Conservation (phyloP, 2,329 filamentous ascomycete genomes). For the Fusarium cyanostomum region DNA sequence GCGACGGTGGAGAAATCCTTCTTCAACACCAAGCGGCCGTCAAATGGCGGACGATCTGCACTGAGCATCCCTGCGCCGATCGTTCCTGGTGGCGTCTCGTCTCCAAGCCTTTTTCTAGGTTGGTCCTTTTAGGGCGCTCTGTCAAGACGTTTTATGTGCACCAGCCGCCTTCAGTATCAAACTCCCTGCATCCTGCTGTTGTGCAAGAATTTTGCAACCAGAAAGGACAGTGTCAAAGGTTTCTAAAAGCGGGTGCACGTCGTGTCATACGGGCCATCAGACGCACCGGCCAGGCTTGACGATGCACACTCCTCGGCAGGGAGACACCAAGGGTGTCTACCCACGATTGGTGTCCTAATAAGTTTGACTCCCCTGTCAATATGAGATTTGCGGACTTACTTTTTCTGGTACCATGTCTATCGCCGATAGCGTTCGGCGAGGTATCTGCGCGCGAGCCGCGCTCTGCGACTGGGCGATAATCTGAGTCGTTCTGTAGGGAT, state of each 20-base stretch:
- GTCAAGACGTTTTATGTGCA: conserved; percentile 18
- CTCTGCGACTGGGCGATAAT: conserved; percentile 2
- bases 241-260: conserved; percentile 16
- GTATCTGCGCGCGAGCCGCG: conserved; percentile 16
- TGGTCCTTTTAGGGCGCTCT: conserved; percentile 18
- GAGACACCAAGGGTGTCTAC: conserved; percentile 16
- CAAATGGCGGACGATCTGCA: conserved; percentile 41
- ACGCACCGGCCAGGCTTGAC: conserved; percentile 16
- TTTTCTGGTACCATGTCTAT: conserved; percentile 23
- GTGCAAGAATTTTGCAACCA: not conserved
- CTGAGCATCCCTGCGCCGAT: conserved; percentile 41
- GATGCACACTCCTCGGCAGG: conserved; percentile 27
- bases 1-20: conserved; percentile 24
- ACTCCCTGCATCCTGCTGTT: not conserved
- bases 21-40: conserved; percentile 29
- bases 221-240: not conserved
- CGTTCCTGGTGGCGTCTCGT: conserved; percentile 40
- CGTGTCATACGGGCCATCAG: conserved; percentile 19
- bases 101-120: conserved; percentile 29
- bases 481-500: not conserved
- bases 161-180: conserved; percentile 15
- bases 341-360: conserved; percentile 32
- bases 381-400: conserved; percentile 28
- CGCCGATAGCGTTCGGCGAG: conserved; percentile 4
- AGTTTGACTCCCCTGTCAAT: conserved; percentile 27